Evolutionary conservation across 768 basidiomycete genomes (phyloP), one percentile per base, ranked within the genome.

Genomic region (Calvatia gigantea): DNA sequence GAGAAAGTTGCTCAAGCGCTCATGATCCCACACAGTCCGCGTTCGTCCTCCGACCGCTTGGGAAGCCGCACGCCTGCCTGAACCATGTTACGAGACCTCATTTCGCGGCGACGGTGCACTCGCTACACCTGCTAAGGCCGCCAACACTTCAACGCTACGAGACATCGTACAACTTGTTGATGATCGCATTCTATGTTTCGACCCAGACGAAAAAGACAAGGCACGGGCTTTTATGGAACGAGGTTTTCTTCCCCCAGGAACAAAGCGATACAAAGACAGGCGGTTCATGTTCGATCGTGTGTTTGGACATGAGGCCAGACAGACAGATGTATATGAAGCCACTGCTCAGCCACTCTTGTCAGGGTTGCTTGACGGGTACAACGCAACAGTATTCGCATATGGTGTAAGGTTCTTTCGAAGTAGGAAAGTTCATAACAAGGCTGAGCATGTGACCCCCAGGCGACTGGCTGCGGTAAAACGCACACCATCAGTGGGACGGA

Each of bases 391-490:
- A 7, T 98, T 99, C 75, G 97, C 97, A 3, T 99, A 99, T 69
- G 97, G 97, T 33, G 97, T 98, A 70, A 69, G 91, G 28, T 39
- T 31, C 15, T 8, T 32, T 28, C 2, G n/a, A 76, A 53, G 43
- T 3, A 15, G 17, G 23, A 17, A 31, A 11, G 32, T 3, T 19
- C 41, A 6, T 47, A 17, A 27, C 28, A 28, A 49, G 4, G 4
- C 38, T 47, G 8, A 23, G 29, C n/a, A 42, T 32, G 14, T 23
- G 25, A 27, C 23, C 23, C 51, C 46, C 65, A 98, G 97, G 97
- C 97, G 21, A 98, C 97, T n/a, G 97, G 97, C n/a, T 98, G 97
- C 68, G 97, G 97, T 60, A 99, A 99, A 73, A 99, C 97, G 4
- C 95, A 98, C 71, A 99, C 97, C 17, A 98, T 99, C 69, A 97